Conservation (phyloP, 176 grass and related monocot genomes). For the Carex scoparia region DNA sequence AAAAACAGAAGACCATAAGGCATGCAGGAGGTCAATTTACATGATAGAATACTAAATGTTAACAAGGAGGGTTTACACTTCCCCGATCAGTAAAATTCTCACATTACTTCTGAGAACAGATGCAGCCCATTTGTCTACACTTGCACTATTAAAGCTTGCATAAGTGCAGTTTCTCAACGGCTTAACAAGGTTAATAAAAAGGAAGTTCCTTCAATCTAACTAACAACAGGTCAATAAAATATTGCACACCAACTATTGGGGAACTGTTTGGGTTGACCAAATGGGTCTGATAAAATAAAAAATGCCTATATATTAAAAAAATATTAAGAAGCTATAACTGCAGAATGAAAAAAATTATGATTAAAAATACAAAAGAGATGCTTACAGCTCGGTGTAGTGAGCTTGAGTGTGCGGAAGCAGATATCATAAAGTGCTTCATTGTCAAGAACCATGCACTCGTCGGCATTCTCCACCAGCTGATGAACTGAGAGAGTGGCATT, state of each 20-base stretch:
- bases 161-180: not conserved
- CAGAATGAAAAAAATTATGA: not conserved
- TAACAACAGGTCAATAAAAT: not conserved
- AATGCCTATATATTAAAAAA: too few species aligned
- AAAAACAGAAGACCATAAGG: slow-evolving; percentile 13
- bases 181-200: not conserved
- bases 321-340: not conserved
- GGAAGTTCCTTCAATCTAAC: not conserved
- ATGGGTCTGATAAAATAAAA: too few species aligned
- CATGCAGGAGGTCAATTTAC: not conserved
- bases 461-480: slow-evolving; percentile 72
- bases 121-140: not conserved
- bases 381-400: slow-evolving; percentile 11
- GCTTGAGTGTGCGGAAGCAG: slow-evolving; percentile 60
- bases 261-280: too few species aligned
- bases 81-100: not conserved
- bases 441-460: slow-evolving; percentile 74
- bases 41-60: not conserved
- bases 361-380: not conserved
- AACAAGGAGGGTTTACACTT: not conserved
- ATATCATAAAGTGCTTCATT: slow-evolving; percentile 71
- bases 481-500: slow-evolving; percentile 73
- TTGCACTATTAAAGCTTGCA: not conserved
- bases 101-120: not conserved
- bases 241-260: not conserved